These are phyloP conservation scores for Candida sanyiensis DNA, from an alignment of 805 yeast species.

Conservation along the genomic window DNA sequence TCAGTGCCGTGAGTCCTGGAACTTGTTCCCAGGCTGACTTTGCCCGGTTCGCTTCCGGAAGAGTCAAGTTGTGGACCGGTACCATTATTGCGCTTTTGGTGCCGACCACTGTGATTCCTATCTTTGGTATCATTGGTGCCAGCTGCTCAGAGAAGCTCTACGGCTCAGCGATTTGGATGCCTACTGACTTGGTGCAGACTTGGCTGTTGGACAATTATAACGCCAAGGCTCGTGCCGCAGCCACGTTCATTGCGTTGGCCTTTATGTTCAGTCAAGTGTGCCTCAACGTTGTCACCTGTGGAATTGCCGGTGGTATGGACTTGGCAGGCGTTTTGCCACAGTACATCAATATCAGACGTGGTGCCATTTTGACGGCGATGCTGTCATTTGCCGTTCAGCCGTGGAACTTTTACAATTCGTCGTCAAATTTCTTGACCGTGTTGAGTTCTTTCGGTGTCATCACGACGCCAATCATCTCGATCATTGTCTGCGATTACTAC, in stretches of 20 bases:
- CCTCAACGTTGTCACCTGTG: conserved; percentile 31
- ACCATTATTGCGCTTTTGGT: conserved; percentile 26
- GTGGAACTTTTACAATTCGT: conserved; percentile 32
- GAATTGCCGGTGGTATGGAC: conserved; percentile 31
- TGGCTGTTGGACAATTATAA: conserved; percentile 30
- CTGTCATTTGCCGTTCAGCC: conserved; percentile 33
- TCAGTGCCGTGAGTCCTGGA: conserved; percentile 29
- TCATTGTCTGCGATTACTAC: conserved; percentile 35
- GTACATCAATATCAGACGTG: conserved; percentile 31
- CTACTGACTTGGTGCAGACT: conserved; percentile 27
- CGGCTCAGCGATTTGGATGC: conserved; percentile 32
- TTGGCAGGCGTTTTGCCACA: conserved; percentile 23
- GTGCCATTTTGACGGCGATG: conserved; percentile 28
- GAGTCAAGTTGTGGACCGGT: conserved; percentile 20
- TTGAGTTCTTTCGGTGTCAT: conserved; percentile 33
- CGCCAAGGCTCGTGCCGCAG: conserved; percentile 32
- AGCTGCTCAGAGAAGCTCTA: conserved; percentile 33
- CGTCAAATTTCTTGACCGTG: conserved; percentile 29
- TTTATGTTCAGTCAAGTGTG: conserved; percentile 29
- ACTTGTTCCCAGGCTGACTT: conserved; percentile 33
- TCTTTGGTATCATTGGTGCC: conserved; percentile 39
- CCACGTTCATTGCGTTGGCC: conserved; percentile 30
- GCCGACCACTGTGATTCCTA: conserved; percentile 38
- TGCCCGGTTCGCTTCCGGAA: conserved; percentile 30
- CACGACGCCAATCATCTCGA: conserved; percentile 31